These are phyloP conservation scores for Epichloe uncinata DNA, from an alignment of 2,329 filamentous ascomycete genomes.

Conservation along the genomic window DNA sequence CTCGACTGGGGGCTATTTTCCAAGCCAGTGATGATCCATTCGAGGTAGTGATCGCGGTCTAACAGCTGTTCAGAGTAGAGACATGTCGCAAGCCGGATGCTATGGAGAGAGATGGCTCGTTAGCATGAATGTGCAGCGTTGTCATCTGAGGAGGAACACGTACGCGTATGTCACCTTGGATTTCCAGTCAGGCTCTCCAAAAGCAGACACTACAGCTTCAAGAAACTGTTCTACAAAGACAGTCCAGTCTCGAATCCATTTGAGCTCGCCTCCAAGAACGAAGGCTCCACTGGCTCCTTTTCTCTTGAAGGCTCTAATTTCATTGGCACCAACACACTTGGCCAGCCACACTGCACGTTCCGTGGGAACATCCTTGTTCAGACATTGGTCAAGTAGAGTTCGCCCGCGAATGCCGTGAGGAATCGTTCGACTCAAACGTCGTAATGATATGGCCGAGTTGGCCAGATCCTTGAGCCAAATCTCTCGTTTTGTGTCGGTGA, in stretches of 20 bases:
- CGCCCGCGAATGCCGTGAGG: slow-evolving; percentile 87
- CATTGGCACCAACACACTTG: slow-evolving; percentile 92
- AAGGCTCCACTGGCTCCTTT: slow-evolving; percentile 70
- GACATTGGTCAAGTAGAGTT: slow-evolving; percentile 77
- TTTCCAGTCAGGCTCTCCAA: slow-evolving; percentile 64
- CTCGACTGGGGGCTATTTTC: slow-evolving; percentile 53
- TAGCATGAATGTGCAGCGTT: background rate
- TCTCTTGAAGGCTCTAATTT: slow-evolving; percentile 78
- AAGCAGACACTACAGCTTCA: slow-evolving; percentile 54
- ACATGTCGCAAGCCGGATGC: slow-evolving; percentile 66
- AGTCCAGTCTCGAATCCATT: slow-evolving; percentile 94
- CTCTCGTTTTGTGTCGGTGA: slow-evolving; percentile 92
- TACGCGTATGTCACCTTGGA: slow-evolving; percentile 72
- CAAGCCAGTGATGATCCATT: slow-evolving; percentile 72
- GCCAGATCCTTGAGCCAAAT: slow-evolving; percentile 87
- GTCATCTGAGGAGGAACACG: slow-evolving; percentile 19
- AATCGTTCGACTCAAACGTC: slow-evolving; percentile 80
- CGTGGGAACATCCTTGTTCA: slow-evolving; percentile 79
- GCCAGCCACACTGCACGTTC: slow-evolving; percentile 87
- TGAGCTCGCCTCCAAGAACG: slow-evolving; percentile 64
- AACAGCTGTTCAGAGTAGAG: slow-evolving; percentile 75
- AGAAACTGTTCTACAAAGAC: slow-evolving; percentile 81
- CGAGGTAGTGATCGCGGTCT: slow-evolving; percentile 81
- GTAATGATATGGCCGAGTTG: slow-evolving; percentile 68
- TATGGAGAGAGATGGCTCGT: slow-evolving; percentile 19